Evolutionary conservation across 2,329 filamentous ascomycete genomes (phyloP), one percentile per base, ranked within the genome.

Genomic region (Fusarium incarnatum): DNA sequence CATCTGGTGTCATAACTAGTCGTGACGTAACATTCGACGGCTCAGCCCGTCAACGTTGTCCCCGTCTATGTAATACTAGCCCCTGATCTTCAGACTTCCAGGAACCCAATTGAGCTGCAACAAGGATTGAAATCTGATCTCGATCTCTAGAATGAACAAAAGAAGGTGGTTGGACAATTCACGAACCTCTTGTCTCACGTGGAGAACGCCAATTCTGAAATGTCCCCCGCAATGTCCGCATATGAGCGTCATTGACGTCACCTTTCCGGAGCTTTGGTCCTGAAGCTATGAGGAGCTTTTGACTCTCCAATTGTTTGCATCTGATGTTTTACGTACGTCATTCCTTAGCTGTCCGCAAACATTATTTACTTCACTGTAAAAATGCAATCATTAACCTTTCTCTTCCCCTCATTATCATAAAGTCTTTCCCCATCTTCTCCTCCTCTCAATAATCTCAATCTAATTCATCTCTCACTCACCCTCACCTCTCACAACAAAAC

Each of bases 231-330:
- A 71, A 69, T 71, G 64, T 71, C 49, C 60, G 45, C 60, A 69
- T 69, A 57, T 49, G 54, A 60, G 68, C 68, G 62, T 72, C 72
- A 70, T 73, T 73, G 73, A 75, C 73, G 73, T 75, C 73, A 75
- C 37, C 27, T 50, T 53, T 50, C 64, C 53, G 69, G 63, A 70
- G 67, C 68, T 65, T 53, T 65, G 57, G 58, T 56, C 68, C 69
- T 66, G 47, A 56, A 53, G 56, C 53, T 42, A 37, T 27, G 32
- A 18, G 15, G 22, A 57, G 56, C 63, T 60, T 28, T 56, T 59
- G 34, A n/a, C 28, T 27, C 52, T 59, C 20, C 55, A 59, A 32
- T 61, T 68, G 49, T 41, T 71, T 64, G 48, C 61, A 59, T 73
- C 72, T 74, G 72, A 75, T 72, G 45, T 28, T 46, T 32, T 28